phyloP scores from a whole-genome alignment of 2,329 filamentous ascomycete genomes.

The Pseudocercospora cruenta region DNA sequence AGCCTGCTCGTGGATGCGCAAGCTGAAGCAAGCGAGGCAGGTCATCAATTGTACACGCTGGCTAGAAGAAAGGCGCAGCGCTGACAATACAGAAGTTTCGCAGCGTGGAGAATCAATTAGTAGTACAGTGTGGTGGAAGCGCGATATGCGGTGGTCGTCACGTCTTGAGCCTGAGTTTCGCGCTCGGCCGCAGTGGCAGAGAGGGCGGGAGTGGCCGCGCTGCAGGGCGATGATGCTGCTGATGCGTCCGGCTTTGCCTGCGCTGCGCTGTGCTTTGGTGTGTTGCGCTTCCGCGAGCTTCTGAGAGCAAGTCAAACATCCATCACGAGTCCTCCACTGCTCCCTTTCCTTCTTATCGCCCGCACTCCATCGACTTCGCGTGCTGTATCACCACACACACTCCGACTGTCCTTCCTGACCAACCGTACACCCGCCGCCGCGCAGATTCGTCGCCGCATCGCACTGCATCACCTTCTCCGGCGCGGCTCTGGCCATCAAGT shows the following conservation, averaged over 20 bases:
- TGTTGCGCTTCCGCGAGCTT: neutral
- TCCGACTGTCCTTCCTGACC: constrained; percentile 1
- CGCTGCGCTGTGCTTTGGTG: no score
- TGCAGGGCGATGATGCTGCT: neutral
- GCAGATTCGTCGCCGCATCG: constrained; percentile 15
- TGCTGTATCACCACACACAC: neutral
- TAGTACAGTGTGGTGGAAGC: neutral
- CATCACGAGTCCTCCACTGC: neutral
- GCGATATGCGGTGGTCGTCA: neutral
- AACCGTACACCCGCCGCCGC: neutral
- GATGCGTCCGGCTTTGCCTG: no score
- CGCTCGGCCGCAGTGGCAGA: neutral
- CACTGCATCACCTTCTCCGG: constrained; percentile 13
- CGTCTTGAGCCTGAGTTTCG: neutral
- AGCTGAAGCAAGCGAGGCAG: neutral
- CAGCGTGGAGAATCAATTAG: neutral
- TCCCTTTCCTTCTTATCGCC: neutral
- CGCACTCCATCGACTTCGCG: constrained; percentile 2
- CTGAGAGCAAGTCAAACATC: neutral
- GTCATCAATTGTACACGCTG: neutral
- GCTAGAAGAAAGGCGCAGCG: neutral
- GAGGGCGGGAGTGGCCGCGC: neutral
- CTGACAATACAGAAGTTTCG: neutral
- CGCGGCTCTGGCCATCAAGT: constrained; percentile 13
- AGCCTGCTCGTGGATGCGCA: neutral